A percentile compares a stretch with the other conserved stretches of the same genome.
These are phyloP conservation scores for Eutrema yunnanense DNA, from an alignment of 345 rosid genomes.

Conservation along the genomic window DNA sequence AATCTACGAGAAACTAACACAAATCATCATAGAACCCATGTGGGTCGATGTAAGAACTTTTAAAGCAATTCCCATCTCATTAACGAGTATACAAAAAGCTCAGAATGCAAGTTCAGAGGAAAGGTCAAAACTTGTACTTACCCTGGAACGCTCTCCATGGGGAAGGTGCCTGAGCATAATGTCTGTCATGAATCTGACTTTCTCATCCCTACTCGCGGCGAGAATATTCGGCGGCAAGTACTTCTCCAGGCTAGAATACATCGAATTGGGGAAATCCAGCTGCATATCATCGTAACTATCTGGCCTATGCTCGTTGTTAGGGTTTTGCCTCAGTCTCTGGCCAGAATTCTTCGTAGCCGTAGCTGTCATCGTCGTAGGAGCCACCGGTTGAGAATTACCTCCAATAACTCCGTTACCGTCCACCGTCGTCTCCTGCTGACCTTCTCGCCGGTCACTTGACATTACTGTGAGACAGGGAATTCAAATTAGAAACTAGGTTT, in stretches of 20 bases:
- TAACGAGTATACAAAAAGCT: background rate
- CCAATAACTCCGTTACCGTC: slow-evolving; percentile 38
- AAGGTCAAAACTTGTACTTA: slow-evolving; percentile 17
- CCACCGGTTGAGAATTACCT: background rate
- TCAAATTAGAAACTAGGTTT: background rate
- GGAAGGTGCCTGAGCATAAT: slow-evolving; percentile 74
- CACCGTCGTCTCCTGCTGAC: slow-evolving; percentile 11
- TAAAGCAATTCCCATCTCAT: background rate
- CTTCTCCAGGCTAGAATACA: slow-evolving; percentile 68
- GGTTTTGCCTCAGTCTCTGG: slow-evolving; percentile 57
- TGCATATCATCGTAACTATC: slow-evolving; percentile 76
- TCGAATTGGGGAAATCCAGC: slow-evolving; percentile 57
- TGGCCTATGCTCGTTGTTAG: slow-evolving; percentile 63
- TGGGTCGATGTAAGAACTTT: background rate
- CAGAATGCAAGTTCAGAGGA: background rate
- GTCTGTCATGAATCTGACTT: slow-evolving; percentile 68
- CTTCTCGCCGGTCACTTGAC: slow-evolving; percentile 25
- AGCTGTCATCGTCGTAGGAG: background rate
- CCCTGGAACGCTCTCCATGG: slow-evolving; percentile 73
- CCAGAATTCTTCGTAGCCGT: background rate
- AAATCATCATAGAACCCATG: background rate
- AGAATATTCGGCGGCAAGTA: slow-evolving; percentile 67
- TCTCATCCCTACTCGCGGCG: slow-evolving; percentile 45
- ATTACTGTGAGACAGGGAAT: background rate
- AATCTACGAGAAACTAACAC: background rate